Percentiles rank a stretch among this genome's conserved stretches.
Evolutionary conservation across 768 basidiomycete genomes (phyloP).

Genomic region (Leccinum pellstonianum): DNA sequence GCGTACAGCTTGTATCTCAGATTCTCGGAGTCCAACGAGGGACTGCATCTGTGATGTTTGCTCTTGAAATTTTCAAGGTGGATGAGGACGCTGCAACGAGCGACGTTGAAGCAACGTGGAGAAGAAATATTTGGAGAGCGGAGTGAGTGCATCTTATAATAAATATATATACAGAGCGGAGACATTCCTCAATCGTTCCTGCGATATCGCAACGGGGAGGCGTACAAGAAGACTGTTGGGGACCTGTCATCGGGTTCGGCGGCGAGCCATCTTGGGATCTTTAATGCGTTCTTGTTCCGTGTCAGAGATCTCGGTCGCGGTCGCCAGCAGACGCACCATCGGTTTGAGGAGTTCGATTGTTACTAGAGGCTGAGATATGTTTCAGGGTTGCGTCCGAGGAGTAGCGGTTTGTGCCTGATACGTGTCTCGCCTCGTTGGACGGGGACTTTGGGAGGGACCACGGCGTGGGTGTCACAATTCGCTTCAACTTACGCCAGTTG

Average conservation of each 20-base stretch:
- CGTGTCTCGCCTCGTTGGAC: constrained; percentile 53
- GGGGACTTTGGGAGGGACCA: constrained; percentile 39
- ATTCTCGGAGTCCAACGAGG: too few relatives aligned
- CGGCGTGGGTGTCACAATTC: constrained; percentile 20
- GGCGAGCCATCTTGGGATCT: constrained; percentile 27
- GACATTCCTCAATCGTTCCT: constrained; percentile 35
- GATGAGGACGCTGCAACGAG: too few relatives aligned
- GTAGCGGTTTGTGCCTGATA: constrained; percentile 56
- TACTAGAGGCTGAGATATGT: constrained; percentile 52
- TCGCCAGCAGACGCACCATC: not conserved
- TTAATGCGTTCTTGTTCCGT: constrained; percentile 29
- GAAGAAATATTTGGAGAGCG: too few relatives aligned
- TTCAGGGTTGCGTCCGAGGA: constrained; percentile 53
- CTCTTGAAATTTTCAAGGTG: too few relatives aligned
- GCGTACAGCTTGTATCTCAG: too few relatives aligned
- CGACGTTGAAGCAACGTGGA: too few relatives aligned
- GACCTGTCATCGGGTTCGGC: constrained; percentile 30
- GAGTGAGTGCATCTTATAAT: too few relatives aligned
- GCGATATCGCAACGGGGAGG: constrained; percentile 54
- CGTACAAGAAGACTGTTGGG: constrained; percentile 42
- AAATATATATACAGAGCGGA: too few relatives aligned
- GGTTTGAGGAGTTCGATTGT: constrained; percentile 37
- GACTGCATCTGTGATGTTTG: too few relatives aligned
- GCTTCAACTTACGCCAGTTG: not conserved
- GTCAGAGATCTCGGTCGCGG: not conserved